Percentiles rank a stretch among this genome's conserved stretches.
Conservation (phyloP, 441 rosid genomes). For the Gossypium davidsonii region DNA sequence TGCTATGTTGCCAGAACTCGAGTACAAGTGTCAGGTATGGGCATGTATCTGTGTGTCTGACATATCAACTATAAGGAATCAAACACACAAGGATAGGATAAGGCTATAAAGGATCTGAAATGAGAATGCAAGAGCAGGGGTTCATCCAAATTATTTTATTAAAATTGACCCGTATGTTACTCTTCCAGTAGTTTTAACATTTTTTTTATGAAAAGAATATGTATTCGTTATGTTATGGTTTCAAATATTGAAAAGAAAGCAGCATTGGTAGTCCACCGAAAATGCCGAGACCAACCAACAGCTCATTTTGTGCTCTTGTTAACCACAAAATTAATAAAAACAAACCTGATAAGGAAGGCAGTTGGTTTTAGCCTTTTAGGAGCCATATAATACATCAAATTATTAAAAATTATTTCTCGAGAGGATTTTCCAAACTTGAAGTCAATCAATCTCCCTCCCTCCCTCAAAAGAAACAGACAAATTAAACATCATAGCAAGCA, state of each 20-base stretch:
- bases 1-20: background rate
- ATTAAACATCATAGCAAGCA: background rate
- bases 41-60: too few relatives aligned
- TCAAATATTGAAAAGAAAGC: too few relatives aligned
- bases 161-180: too few relatives aligned
- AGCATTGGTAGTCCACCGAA: background rate
- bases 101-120: background rate
- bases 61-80: too few relatives aligned
- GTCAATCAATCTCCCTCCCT: background rate
- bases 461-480: background rate
- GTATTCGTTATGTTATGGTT: too few relatives aligned
- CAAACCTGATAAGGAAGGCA: background rate
- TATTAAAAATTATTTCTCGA: slow-evolving; percentile 1
- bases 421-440: background rate
- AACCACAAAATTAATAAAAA: background rate
- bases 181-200: too few relatives aligned
- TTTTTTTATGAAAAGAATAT: too few relatives aligned
- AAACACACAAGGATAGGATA: background rate
- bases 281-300: background rate
- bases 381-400: background rate
- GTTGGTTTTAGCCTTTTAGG: background rate
- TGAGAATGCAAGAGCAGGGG: too few relatives aligned
- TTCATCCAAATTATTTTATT: too few relatives aligned
- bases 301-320: background rate
- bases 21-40: background rate